These are phyloP conservation scores for Cercophora samala DNA, from an alignment of 495 filamentous ascomycete genomes.

Conservation along the genomic window DNA sequence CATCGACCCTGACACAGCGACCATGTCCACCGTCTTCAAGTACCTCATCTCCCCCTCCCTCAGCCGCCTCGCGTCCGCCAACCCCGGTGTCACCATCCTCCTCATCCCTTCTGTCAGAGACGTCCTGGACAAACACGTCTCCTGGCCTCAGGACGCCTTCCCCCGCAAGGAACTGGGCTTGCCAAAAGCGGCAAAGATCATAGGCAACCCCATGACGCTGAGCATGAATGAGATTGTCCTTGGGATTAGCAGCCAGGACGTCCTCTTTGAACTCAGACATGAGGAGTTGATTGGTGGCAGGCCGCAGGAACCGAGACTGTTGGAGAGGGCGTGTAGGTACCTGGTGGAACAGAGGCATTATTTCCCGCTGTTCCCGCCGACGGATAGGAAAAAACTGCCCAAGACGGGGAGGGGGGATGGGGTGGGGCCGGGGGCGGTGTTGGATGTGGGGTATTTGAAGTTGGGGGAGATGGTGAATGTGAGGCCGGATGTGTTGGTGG, in stretches of 20 bases:
- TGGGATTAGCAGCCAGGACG: constrained; percentile 77
- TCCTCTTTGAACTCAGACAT: constrained; percentile 72
- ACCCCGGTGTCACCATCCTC: constrained; percentile 75
- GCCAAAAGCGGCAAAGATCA: constrained; percentile 67
- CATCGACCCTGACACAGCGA: constrained; percentile 69
- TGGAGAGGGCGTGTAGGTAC: constrained; percentile 65
- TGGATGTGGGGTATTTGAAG: constrained; percentile 84
- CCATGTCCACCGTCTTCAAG: constrained; percentile 78
- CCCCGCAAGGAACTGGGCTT: constrained; percentile 65
- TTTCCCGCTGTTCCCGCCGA: constrained; percentile 81
- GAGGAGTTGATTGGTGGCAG: constrained; percentile 64
- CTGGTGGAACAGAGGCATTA: constrained; percentile 86
- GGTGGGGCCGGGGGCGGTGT: constrained; percentile 61
- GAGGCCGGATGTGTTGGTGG: constrained; percentile 77
- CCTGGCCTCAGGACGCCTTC: constrained; percentile 86
- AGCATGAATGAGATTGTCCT: constrained; percentile 80
- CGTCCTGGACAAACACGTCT: constrained; percentile 72
- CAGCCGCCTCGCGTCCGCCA: constrained; percentile 58
- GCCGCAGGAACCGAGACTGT: constrained; percentile 53
- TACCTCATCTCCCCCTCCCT: constrained; percentile 68
- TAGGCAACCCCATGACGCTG: constrained; percentile 85
- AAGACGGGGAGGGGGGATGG: constrained; percentile 57
- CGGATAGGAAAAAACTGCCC: constrained; percentile 61
- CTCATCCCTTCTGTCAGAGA: constrained; percentile 87
- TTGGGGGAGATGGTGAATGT: constrained; percentile 85